These are phyloP conservation scores for Suhomyces kunorum DNA, from an alignment of 1,139 yeast species.

Conservation along the genomic window DNA sequence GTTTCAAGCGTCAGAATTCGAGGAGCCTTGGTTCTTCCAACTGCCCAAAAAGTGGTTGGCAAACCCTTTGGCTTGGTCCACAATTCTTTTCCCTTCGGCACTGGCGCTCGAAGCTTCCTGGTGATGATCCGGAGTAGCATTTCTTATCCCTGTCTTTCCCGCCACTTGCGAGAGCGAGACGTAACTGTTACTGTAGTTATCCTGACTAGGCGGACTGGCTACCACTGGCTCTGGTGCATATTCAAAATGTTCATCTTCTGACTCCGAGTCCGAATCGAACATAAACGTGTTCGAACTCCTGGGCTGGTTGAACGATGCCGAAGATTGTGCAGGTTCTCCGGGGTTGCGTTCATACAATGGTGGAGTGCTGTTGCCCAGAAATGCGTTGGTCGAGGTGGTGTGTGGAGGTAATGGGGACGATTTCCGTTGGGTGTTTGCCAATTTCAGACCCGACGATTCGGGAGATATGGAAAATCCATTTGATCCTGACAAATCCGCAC, in stretches of 20 bases:
- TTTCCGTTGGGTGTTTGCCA: conserved; percentile 35
- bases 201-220: conserved; percentile 1
- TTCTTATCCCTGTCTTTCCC: conserved; percentile 41
- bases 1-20: conserved; percentile 4
- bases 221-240: conserved; percentile 8
- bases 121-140: conserved; percentile 32
- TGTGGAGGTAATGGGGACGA: conserved; percentile 49
- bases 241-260: conserved; percentile 32
- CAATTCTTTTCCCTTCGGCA: conserved; percentile 22
- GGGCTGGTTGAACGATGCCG: neutral
- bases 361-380: conserved; percentile 34
- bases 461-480: conserved; percentile 9
- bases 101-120: conserved; percentile 6
- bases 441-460: conserved; percentile 15
- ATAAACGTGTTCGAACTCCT: conserved; percentile 25
- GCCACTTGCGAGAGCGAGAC: conserved; percentile 55
- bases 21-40: conserved; percentile 24
- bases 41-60: conserved; percentile 40
- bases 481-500: neutral
- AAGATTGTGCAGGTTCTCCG: neutral
- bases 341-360: conserved; percentile 15
- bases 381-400: conserved; percentile 48
- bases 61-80: conserved; percentile 44
- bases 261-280: conserved; percentile 34
- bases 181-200: conserved; percentile 29